Base-by-base conservation (phyloP, 306 rosid genomes). In the Adenanthera pavonina region DNA sequence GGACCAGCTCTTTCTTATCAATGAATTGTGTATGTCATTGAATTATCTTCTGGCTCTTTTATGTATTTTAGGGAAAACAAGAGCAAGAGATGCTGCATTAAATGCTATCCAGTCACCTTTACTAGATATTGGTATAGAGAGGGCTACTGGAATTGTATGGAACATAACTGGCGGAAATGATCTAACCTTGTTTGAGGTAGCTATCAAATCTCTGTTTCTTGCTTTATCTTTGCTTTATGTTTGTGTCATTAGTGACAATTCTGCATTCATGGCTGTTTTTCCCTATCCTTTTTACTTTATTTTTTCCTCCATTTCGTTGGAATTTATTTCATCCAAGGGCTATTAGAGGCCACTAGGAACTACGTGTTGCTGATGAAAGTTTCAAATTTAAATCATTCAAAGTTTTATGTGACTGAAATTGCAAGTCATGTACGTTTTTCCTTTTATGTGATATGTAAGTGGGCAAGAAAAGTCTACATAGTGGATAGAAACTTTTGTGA, bases 111-210 rank as follows among this genome's bases (percentile, higher is more conserved):
- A 96, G 64, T 96, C 99, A 49, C 98, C 97, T 81, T 87, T 96
- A 71, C 91, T 96, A 51, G 99, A 93, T 91, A 96, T 96, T 57
- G 99, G 97, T 75, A 96, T 96, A 75, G 99, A 96, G 88, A 92
- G 99, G 81, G 99, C 99, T 35, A 96, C 99, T 84, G 99, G 99
- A 84, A 96, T 96, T 80, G 99, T 96, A n/a, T 96, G 99, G 99
- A 96, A 93, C 83, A 96, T 96, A 77, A 96, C 99, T 38, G 99
- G 99, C 54, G 99, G 99, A 83, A 92, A 84, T 85, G 99, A 96
- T 89, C 84, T 96, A 86, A 96, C 99, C 86, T 84, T 93, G 82
- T 91, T 82, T 76, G 99, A 96, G 99, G 99, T 96, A 81, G 74
- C 41, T 74, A 65, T 53, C 82, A 60, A 75, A 51, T 52, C 74